Conservation (phyloP, 176 grass and related monocot genomes). For the barley (Hordeum vulgare) region DNA sequence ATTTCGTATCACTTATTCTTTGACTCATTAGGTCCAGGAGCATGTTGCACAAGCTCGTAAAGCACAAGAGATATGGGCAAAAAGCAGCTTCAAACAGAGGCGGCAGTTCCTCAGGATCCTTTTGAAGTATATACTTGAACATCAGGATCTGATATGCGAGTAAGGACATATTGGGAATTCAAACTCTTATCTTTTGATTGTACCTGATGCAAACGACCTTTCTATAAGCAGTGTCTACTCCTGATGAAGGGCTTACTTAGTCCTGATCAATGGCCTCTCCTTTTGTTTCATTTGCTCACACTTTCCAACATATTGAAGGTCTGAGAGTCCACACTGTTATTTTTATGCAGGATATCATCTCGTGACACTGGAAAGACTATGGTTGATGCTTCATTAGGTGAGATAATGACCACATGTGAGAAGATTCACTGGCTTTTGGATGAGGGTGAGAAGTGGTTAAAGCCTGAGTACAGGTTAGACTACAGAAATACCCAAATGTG, state of each 20-base stretch:
- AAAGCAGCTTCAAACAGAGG: constrained; percentile 92
- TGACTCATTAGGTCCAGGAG: constrained; percentile 62
- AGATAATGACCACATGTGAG: constrained; percentile 99
- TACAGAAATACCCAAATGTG: neutral
- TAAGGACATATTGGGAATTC: constrained; percentile 39
- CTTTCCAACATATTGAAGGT: neutral
- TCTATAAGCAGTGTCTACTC: neutral
- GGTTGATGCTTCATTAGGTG: constrained; percentile 95
- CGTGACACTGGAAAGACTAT: constrained; percentile 97
- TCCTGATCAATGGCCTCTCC: neutral
- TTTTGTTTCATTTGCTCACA: neutral
- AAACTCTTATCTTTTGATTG: neutral
- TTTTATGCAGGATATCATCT: constrained; percentile 66
- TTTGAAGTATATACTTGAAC: constrained; percentile 98
- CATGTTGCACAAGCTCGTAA: constrained; percentile 90
- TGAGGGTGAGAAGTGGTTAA: constrained; percentile 98
- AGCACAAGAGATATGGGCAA: constrained; percentile 91
- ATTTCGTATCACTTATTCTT: neutral
- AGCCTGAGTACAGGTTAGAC: constrained; percentile 95
- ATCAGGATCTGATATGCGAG: constrained; percentile 99
- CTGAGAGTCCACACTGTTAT: constrained; percentile 8
- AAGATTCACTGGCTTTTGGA: constrained; percentile 99
- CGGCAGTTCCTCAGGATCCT: constrained; percentile 88
- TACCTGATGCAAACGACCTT: neutral
- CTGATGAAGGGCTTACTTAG: neutral